Evolutionary conservation across 1,139 yeast genomes (phyloP), one percentile per base, ranked within the genome.

Genomic region (Diutina sp.): DNA sequence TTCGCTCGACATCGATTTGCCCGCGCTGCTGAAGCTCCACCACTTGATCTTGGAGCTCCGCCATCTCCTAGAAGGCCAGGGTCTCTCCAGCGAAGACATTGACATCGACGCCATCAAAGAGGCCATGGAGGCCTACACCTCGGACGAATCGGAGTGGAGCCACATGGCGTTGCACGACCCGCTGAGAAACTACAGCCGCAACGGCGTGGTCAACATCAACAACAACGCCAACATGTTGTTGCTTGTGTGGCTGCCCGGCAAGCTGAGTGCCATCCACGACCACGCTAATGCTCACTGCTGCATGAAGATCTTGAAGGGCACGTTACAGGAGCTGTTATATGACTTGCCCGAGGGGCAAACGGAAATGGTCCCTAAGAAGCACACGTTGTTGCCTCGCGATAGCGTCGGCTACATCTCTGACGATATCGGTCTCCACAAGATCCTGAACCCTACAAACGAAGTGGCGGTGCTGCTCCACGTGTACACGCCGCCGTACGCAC

Each of bases 401-500:
- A 73, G 76, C 50, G 89, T 85, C 38, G 83, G 88, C 1, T 85
- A 86, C 69, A 86, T 86, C 65, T 71, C 82, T 46, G 93, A 86
- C 67, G 70, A 72, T 32, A 76, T 86, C 54, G 93, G 93, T 0
- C 72, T 84, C 58, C 93, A 86, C 68, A 75, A 80, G 62, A 84
- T 86, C 66, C 70, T 75, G 56, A 86, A 87, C 64, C 79, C 80
- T 6, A 61, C 69, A 0, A 65, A 69, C 48, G 76, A 76, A 46
- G 68, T 73, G n/a, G 83, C 89, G n/a, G 82, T 86, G 9, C 79
- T 87, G 46, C 73, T 86, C 64, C 93, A 86, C 68, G 74, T 86
- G 58, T 87, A 86, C 69, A 85, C 91, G 14, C 90, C 93, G 8
- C 91, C 93, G 9, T 84, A 85, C 67, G 91, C 91, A 6, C 73